Percentiles rank a stretch among this genome's conserved stretches.
These are phyloP conservation scores for Aspergillus haitiensis DNA, from an alignment of 495 filamentous ascomycete genomes.

Conservation along the genomic window DNA sequence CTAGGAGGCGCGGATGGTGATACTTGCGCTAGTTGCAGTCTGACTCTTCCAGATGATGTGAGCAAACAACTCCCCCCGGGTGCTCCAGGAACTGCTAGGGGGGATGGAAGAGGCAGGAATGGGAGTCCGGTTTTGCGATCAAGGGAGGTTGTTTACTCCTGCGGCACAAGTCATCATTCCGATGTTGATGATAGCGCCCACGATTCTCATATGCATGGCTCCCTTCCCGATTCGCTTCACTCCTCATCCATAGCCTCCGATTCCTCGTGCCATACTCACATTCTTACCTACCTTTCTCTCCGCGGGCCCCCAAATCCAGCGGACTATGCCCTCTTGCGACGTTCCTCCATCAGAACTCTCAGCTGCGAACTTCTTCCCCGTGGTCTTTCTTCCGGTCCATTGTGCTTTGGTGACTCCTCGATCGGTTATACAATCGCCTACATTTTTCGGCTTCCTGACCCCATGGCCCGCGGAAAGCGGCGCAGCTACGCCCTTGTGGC, in stretches of 20 bases:
- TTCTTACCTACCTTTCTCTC: conserved; percentile 82
- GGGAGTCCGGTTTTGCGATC: conserved; percentile 60
- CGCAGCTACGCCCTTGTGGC: conserved; percentile 86
- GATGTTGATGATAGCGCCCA: conserved; percentile 41
- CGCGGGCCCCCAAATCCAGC: conserved; percentile 72
- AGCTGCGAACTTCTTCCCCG: conserved; percentile 83
- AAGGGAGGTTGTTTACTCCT: conserved; percentile 49
- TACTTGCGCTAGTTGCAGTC: conserved; percentile 59
- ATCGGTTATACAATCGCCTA: conserved; percentile 90
- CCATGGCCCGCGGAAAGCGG: conserved; percentile 81
- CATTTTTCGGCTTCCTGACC: conserved; percentile 85
- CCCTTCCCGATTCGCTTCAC: conserved; percentile 46
- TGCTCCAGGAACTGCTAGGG: conserved; percentile 50
- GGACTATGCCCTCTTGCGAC: conserved; percentile 81
- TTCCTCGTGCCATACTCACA: conserved; percentile 68
- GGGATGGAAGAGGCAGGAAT: conserved; percentile 52
- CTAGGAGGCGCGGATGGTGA: conserved; percentile 43
- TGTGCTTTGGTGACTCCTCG: conserved; percentile 81
- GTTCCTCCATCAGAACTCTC: conserved; percentile 81
- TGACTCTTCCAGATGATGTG: conserved; percentile 55
- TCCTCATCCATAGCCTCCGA: conserved; percentile 49
- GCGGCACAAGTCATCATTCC: conserved; percentile 43
- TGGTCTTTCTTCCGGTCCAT: conserved; percentile 69
- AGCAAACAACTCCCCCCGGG: conserved; percentile 55
- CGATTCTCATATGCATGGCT: conserved; percentile 40